Evolutionary conservation across 2,329 filamentous ascomycete species (phyloP).

Genomic region (Alternaria solani): DNA sequence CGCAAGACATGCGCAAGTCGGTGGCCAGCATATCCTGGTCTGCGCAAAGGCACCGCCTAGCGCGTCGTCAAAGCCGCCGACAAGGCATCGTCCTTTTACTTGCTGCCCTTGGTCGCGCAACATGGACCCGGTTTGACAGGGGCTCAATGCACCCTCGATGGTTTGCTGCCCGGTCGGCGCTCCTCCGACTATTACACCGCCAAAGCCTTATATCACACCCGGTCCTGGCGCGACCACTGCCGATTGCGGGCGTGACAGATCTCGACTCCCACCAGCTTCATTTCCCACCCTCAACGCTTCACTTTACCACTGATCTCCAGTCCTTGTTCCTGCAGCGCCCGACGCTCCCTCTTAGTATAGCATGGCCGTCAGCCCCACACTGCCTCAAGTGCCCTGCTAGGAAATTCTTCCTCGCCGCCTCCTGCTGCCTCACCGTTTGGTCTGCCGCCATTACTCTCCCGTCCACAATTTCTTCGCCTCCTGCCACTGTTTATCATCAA

Average conservation of each 20-base stretch:
- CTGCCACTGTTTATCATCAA: conserved; percentile 4
- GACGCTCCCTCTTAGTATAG: conserved; percentile 18
- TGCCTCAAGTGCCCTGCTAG: conserved; percentile 23
- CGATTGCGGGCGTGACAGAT: conserved; percentile 31
- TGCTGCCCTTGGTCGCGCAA: conserved; percentile 38
- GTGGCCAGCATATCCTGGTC: conserved; percentile 27
- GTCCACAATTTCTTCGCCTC: conserved; percentile 3
- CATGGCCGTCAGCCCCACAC: conserved; percentile 31
- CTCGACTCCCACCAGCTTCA: conserved; percentile 28
- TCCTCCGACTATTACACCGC: conserved; percentile 43
- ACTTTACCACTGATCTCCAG: conserved; percentile 13
- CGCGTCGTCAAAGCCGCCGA: conserved; percentile 35
- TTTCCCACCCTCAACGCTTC: conserved; percentile 11
- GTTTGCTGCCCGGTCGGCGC: conserved; percentile 41
- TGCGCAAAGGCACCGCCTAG: conserved; percentile 22
- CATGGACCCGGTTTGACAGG: conserved; percentile 32
- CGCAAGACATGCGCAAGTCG: conserved; percentile 24
- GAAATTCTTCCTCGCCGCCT: conserved; percentile 12
- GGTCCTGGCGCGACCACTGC: conserved; percentile 34
- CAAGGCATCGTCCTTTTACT: conserved; percentile 37
- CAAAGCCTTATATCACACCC: conserved; percentile 43
- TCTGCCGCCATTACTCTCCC: neutral
- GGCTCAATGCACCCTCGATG: conserved; percentile 32
- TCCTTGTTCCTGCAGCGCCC: conserved; percentile 18
- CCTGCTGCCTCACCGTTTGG: conserved; percentile 1